These are phyloP conservation scores for Botrytis medusae DNA, from an alignment of 2,329 filamentous ascomycete genomes.

Conservation along the genomic window DNA sequence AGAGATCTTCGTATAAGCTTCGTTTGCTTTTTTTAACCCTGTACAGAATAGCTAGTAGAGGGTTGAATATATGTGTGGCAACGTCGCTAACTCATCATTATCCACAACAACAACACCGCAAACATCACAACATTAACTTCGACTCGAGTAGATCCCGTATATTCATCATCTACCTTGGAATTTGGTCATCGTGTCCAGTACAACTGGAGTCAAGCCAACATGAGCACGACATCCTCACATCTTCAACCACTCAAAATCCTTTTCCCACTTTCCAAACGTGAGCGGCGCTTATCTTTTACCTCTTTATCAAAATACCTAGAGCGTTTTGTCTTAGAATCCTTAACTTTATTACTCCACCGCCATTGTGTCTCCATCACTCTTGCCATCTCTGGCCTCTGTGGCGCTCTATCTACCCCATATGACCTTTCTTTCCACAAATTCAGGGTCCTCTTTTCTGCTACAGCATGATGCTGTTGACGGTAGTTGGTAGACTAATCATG, in stretches of 20 bases:
- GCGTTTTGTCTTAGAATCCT: conserved; percentile 1
- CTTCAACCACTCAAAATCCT: neutral
- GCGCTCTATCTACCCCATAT: conserved; percentile 11
- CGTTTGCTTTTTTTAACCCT: neutral
- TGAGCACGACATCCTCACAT: neutral
- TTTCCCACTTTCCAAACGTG: neutral
- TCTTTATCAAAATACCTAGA: neutral
- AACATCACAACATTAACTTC: neutral
- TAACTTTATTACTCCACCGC: neutral
- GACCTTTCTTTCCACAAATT: neutral
- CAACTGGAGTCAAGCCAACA: neutral
- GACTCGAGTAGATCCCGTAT: neutral
- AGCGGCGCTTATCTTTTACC: conserved; percentile 10
- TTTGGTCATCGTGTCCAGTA: neutral
- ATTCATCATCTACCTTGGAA: neutral
- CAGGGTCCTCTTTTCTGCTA: conserved; percentile 5
- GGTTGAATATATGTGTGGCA: conserved; percentile 2
- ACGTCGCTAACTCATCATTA: neutral
- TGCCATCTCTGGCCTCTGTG: neutral
- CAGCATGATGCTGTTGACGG: neutral
- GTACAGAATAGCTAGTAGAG: neutral
- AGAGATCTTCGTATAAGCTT: neutral
- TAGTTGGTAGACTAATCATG: neutral
- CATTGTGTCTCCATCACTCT: conserved; percentile 4
- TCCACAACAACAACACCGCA: neutral